Conservation (phyloP, 148 eudicot species). For the Agrostemma githago region DNA sequence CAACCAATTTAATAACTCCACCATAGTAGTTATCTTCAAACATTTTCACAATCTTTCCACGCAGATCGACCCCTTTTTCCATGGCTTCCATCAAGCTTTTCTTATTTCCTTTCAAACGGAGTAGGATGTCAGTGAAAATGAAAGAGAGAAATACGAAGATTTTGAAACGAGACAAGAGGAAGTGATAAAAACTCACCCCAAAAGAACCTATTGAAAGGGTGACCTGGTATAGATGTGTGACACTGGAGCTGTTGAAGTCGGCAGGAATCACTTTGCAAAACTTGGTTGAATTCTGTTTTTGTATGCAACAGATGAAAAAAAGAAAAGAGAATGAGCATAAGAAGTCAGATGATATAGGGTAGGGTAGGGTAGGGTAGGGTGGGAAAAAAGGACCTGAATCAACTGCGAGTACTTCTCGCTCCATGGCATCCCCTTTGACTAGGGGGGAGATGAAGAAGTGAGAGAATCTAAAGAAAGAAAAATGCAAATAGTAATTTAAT, state of each 20-base stretch:
- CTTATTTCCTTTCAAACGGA: constrained; percentile 58
- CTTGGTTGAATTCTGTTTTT: constrained; percentile 80
- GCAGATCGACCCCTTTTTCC: constrained; percentile 82
- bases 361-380: neutral
- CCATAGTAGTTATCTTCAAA: constrained; percentile 70
- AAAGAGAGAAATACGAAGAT: constrained; percentile 10
- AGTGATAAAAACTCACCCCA: constrained; percentile 59
- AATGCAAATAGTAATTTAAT: neutral
- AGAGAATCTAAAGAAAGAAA: constrained; percentile 52
- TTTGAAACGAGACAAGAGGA: constrained; percentile 1
- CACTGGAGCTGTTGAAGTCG: constrained; percentile 97
- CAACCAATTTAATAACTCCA: constrained; percentile 73
- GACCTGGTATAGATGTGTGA: constrained; percentile 70
- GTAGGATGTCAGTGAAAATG: constrained; percentile 15
- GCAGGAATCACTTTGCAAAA: constrained; percentile 83
- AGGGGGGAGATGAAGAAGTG: constrained; percentile 87
- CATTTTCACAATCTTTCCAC: constrained; percentile 64
- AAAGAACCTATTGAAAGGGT: constrained; percentile 74
- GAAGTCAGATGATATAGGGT: neutral
- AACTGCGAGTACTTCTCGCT: constrained; percentile 83
- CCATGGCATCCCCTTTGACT: constrained; percentile 89
- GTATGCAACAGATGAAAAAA: constrained; percentile 11
- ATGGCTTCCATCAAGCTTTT: constrained; percentile 90
- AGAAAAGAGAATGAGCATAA: neutral
- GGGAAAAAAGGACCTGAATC: constrained; percentile 69